Base-by-base conservation (phyloP, 352 stramenopile species). In the Phytophthora crassamura region DNA sequence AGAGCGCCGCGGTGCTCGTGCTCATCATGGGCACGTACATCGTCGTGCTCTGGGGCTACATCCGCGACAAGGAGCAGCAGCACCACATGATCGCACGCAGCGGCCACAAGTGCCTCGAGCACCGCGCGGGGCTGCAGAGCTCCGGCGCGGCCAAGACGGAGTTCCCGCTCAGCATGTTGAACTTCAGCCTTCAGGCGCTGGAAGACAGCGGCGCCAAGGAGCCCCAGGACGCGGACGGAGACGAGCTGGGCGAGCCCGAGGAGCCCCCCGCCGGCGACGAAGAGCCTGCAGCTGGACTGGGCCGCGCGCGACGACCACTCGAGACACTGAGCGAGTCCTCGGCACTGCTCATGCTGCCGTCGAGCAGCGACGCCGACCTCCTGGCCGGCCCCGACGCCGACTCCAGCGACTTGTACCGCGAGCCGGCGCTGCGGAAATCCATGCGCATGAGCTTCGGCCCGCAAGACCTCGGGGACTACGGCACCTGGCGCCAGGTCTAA, bases 21-120 rank as follows among this genome's bases (percentile, higher is more conserved):
- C 60, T 95, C 61, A 76, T 95, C 53, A 91, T 95, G 84, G 77
- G 77, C 45, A 93, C 87, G 46, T 94, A 92, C 59, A 87, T 95
- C 22, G 62, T 95, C 5, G 80, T 78, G 28, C 62, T 95, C 12
- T 94, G 82, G 82, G 84, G 79, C 55, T 95, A 94, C 67, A 85
- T 95, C 18, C 80, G 78, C n/a, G 87, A 95, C 75, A 95, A 94
- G 72, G 85, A 93, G 58, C 80, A 78, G 40, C 79, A 86, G 46
- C 81, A 84, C 50, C 67, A 77, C 28, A 58, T 77, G 59, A 80
- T 83, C 53, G 64, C 63, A 53, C 70, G 59, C 46, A 75, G 69
- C 22, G 71, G 64, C 40, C 77, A 82, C 76, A 82, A 74, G 48
- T 77, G 53, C 43, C 56, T 71, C 14, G 68, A 84, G 34, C 65